These are phyloP conservation scores for Phytophthora sansomeana DNA, from an alignment of 352 stramenopile genomes.

Conservation along the genomic window DNA sequence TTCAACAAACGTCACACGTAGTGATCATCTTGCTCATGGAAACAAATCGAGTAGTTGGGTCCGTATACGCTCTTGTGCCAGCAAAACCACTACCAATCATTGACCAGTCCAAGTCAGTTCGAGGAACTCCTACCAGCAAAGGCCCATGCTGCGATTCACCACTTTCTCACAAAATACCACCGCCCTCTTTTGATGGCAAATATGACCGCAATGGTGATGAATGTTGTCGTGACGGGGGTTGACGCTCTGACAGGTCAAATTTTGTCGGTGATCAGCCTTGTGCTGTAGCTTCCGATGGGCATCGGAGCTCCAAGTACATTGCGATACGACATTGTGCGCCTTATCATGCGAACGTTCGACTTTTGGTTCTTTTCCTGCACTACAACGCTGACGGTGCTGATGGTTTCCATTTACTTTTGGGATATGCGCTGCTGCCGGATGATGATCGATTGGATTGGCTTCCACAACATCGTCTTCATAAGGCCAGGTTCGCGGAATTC, in stretches of 20 bases:
- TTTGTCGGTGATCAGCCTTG: constrained; percentile 25
- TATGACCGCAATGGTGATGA: constrained; percentile 27
- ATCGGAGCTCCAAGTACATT: constrained; percentile 31
- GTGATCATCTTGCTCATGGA: not conserved
- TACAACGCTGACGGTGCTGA: constrained; percentile 33
- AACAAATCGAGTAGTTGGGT: not conserved
- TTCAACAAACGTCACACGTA: too few species aligned
- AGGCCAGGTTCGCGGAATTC: constrained; percentile 37
- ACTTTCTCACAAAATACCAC: constrained; percentile 39
- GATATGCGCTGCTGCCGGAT: constrained; percentile 37
- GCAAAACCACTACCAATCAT: constrained; percentile 31
- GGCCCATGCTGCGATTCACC: constrained; percentile 20
- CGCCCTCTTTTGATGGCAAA: constrained; percentile 31
- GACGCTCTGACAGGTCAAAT: constrained; percentile 17
- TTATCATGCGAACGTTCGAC: constrained; percentile 48
- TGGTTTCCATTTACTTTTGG: constrained; percentile 36
- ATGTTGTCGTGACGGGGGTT: constrained; percentile 31
- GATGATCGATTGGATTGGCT: constrained; percentile 40
- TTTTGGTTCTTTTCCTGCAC: constrained; percentile 53
- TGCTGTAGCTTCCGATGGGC: constrained; percentile 32
- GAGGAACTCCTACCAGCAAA: constrained; percentile 39
- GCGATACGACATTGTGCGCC: constrained; percentile 44
- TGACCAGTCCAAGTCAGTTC: constrained; percentile 44
- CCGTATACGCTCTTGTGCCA: constrained; percentile 35
- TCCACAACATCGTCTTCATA: constrained; percentile 50